Conservation (phyloP, 345 rosid species). For the Pistacia vera region DNA sequence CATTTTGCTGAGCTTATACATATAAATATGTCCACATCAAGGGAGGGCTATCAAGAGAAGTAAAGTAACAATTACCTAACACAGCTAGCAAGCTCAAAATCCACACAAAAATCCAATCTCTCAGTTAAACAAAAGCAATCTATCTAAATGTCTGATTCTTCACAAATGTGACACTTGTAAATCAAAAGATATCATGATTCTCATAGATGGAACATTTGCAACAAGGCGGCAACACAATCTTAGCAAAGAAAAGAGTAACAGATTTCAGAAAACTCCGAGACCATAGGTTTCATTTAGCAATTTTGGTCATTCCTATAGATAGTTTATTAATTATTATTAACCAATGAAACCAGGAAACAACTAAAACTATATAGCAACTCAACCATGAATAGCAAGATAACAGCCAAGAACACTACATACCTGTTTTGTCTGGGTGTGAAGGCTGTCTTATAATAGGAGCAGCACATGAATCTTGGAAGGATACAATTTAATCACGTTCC, state of each 20-base stretch:
- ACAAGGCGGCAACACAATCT: background rate
- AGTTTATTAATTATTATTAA: background rate
- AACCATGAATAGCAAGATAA: background rate
- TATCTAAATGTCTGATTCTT: background rate
- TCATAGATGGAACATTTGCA: background rate
- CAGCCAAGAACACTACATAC: constrained; percentile 33
- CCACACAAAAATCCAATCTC: background rate
- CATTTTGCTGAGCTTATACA: too few species aligned
- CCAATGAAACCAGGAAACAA: constrained; percentile 6
- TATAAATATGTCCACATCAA: background rate
- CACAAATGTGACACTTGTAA: background rate
- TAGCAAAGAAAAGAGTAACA: background rate
- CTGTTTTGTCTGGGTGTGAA: constrained; percentile 54
- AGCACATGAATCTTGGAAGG: constrained; percentile 44
- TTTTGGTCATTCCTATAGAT: background rate
- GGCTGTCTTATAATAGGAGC: constrained; percentile 47
- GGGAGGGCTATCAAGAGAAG: background rate
- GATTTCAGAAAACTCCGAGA: background rate
- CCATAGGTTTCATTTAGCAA: background rate
- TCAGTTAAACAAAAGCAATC: background rate
- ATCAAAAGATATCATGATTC: background rate
- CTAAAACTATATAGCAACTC: background rate
- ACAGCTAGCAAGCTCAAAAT: background rate
- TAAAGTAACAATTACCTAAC: background rate
- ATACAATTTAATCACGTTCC: constrained; percentile 51